These are phyloP conservation scores for Exophiala oligosperma DNA, from an alignment of 2,329 filamentous ascomycete genomes.

Conservation along the genomic window DNA sequence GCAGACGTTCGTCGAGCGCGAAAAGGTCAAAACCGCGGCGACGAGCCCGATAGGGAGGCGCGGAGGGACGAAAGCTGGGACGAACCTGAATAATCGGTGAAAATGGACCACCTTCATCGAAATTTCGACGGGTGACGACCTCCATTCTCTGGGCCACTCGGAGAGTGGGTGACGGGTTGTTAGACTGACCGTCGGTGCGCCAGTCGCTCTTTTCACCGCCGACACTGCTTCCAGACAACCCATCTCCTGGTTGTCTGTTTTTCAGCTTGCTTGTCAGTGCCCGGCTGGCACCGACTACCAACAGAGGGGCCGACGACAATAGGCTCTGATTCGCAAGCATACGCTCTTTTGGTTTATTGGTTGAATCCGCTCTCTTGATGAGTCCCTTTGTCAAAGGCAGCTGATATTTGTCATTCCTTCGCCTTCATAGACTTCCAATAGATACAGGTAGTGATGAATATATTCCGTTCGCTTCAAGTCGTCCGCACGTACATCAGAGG, in stretches of 20 bases:
- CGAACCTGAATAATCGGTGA: not conserved
- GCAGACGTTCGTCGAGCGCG: constrained; percentile 5
- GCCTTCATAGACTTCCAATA: constrained; percentile 3
- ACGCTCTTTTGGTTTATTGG: constrained; percentile 4
- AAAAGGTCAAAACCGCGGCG: constrained; percentile 4
- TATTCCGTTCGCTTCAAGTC: constrained; percentile 4
- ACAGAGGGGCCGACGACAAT: not conserved
- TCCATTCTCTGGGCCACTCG: not conserved
- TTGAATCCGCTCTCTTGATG: constrained; percentile 8
- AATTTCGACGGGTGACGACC: constrained; percentile 5
- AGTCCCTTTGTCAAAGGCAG: constrained; percentile 8
- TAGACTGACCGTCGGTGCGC: not conserved
- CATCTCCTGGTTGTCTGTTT: constrained; percentile 1
- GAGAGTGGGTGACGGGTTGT: not conserved
- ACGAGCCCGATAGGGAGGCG: constrained; percentile 1
- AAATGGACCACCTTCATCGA: constrained; percentile 6
- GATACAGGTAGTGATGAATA: constrained; percentile 3
- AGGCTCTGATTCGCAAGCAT: constrained; percentile 4
- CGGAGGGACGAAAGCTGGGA: not conserved
- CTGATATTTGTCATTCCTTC: constrained; percentile 5
- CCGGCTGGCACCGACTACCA: not conserved
- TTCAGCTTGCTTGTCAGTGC: constrained; percentile 3
- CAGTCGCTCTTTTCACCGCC: not conserved
- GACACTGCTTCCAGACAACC: not conserved
- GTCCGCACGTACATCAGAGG: not conserved